Evolutionary conservation across 495 filamentous ascomycete species (phyloP).

Genomic region (Penicillium taxi): DNA sequence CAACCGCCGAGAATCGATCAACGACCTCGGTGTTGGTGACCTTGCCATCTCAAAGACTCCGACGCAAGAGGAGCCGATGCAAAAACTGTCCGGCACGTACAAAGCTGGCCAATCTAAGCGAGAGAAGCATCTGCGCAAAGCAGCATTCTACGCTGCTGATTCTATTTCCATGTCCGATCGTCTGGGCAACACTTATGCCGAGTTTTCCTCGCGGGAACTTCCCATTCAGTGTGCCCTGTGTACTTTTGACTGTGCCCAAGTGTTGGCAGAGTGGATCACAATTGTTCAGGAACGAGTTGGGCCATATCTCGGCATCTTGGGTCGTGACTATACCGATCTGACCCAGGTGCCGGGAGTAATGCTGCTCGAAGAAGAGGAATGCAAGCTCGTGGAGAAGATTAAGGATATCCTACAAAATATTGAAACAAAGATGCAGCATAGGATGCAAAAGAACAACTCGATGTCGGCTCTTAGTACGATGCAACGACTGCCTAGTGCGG

Average conservation of each 20-base stretch:
- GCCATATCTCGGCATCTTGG: constrained; percentile 76
- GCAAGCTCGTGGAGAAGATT: constrained; percentile 79
- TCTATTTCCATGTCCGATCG: constrained; percentile 86
- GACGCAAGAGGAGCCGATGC: constrained; percentile 33
- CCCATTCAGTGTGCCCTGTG: constrained; percentile 90
- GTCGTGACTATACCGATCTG: constrained; percentile 71
- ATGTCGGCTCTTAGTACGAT: constrained; percentile 44
- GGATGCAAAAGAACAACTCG: constrained; percentile 37
- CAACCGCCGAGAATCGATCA: constrained; percentile 31
- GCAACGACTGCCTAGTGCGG: constrained; percentile 49
- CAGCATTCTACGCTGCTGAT: constrained; percentile 90
- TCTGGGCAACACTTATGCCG: constrained; percentile 77
- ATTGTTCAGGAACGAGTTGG: constrained; percentile 94
- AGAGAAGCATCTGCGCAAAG: constrained; percentile 85
- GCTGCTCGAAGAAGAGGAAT: constrained; percentile 87
- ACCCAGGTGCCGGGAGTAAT: constrained; percentile 72
- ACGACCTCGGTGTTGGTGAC: constrained; percentile 34
- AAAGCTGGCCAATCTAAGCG: constrained; percentile 49
- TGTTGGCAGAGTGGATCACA: constrained; percentile 92
- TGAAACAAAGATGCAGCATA: constrained; percentile 68
- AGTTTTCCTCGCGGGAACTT: constrained; percentile 80
- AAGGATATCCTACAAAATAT: constrained; percentile 70
- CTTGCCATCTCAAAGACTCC: constrained; percentile 37
- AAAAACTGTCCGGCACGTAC: constrained; percentile 25
- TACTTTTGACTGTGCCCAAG: constrained; percentile 91